phyloP scores from a whole-genome alignment of 2,329 filamentous ascomycete species.

The Pseudocercospora musae region DNA sequence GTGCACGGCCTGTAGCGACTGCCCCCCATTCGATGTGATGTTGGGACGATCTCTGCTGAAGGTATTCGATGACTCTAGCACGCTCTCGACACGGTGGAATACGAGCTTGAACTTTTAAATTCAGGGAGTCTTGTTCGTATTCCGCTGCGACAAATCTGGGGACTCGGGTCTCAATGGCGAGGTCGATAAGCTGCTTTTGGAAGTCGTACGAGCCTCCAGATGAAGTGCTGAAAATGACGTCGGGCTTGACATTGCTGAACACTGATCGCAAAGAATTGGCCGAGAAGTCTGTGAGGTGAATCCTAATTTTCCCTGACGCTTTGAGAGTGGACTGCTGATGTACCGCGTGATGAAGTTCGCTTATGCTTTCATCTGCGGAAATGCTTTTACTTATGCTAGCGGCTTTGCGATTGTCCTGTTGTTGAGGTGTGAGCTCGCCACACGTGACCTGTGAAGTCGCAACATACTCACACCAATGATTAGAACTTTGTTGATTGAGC shows the following conservation, averaged over 20 bases:
- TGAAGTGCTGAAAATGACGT: slow-evolving; percentile 30
- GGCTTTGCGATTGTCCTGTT: slow-evolving; percentile 23
- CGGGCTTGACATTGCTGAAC: slow-evolving; percentile 19
- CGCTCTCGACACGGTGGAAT: slow-evolving; percentile 32
- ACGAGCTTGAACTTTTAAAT: slow-evolving; percentile 31
- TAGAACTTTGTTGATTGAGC: slow-evolving; percentile 14
- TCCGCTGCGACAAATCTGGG: slow-evolving; percentile 27
- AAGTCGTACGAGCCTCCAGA: slow-evolving; percentile 26
- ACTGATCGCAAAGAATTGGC: slow-evolving; percentile 29
- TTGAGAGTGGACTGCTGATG: slow-evolving; percentile 4
- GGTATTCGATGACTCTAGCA: slow-evolving; percentile 33
- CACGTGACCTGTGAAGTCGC: background rate
- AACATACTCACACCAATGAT: slow-evolving; percentile 21
- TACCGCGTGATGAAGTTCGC: slow-evolving; percentile 17
- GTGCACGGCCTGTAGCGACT: slow-evolving; percentile 35
- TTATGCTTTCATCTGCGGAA: background rate
- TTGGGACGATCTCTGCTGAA: slow-evolving; percentile 17
- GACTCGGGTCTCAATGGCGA: slow-evolving; percentile 18
- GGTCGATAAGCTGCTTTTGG: slow-evolving; percentile 29
- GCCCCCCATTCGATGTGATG: slow-evolving; percentile 35
- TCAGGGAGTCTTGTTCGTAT: slow-evolving; percentile 32
- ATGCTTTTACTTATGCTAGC: slow-evolving; percentile 18
- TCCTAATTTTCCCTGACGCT: background rate
- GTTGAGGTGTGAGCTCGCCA: background rate
- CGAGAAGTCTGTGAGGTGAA: slow-evolving; percentile 33